Percentiles rank a stretch among this genome's conserved stretches.
Evolutionary conservation across 1,139 yeast genomes (phyloP).

Genomic region (Suhomyces wounanorum): DNA sequence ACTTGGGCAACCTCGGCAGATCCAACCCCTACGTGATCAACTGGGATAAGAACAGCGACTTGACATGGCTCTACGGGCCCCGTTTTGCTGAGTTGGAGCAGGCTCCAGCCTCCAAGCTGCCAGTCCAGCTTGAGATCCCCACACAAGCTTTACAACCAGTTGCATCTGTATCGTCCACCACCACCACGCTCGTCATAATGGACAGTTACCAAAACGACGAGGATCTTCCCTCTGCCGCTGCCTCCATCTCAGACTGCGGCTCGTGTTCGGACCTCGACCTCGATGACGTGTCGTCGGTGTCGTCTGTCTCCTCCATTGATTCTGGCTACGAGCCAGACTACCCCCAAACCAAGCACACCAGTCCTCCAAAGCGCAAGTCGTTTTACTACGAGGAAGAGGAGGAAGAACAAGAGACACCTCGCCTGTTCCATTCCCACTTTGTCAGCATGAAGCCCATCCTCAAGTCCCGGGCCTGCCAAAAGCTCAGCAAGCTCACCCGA

Average conservation of each 20-base stretch:
- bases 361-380: conserved; percentile 3
- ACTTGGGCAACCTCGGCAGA: conserved; percentile 30
- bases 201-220: conserved; percentile 1
- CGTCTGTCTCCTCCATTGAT: conserved; percentile 15
- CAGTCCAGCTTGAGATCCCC: background rate
- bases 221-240: conserved; percentile 9
- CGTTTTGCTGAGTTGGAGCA: conserved; percentile 21
- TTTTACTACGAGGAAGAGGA: conserved; percentile 10
- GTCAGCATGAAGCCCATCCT: conserved; percentile 14
- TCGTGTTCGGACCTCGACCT: conserved; percentile 11
- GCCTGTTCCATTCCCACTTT: conserved; percentile 8
- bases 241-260: conserved; percentile 10
- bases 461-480: conserved; percentile 4
- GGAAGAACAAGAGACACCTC: background rate
- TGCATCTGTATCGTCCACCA: background rate
- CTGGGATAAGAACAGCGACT: conserved; percentile 48
- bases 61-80: conserved; percentile 52
- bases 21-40: conserved; percentile 40
- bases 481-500: background rate
- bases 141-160: background rate
- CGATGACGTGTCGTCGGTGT: conserved; percentile 14
- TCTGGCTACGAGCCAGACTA: conserved; percentile 19
- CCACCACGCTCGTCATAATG: background rate
- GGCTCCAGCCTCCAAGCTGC: background rate
- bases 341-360: conserved; percentile 8